Percentiles rank a stretch among this genome's conserved stretches.
phyloP scores from a whole-genome alignment of 2,329 filamentous ascomycete species.

The Claviceps africana region DNA sequence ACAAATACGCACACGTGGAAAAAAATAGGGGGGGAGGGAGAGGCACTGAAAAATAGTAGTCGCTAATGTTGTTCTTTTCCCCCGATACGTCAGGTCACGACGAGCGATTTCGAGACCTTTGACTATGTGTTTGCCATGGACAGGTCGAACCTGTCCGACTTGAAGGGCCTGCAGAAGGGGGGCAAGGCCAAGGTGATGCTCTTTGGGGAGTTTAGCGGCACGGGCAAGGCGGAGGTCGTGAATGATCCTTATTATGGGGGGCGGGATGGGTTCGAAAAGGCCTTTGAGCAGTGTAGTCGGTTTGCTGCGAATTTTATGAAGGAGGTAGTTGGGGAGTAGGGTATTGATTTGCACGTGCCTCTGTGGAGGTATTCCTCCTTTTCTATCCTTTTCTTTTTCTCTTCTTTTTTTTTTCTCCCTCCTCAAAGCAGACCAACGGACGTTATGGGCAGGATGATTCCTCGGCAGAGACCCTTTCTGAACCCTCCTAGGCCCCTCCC shows the following conservation, averaged over 20 bases:
- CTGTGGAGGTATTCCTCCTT: background rate
- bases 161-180: conserved; percentile 46
- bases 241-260: conserved; percentile 91
- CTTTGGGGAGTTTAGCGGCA: conserved; percentile 71
- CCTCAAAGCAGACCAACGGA: too few species aligned
- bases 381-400: too few species aligned
- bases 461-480: too few species aligned
- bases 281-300: conserved; percentile 70
- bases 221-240: conserved; percentile 52
- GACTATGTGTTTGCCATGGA: conserved; percentile 98
- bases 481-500: too few species aligned
- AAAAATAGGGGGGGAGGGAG: too few species aligned
- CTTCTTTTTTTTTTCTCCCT: too few species aligned
- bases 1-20: background rate
- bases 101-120: conserved; percentile 66
- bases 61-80: background rate
- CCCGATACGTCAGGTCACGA: conserved; percentile 27
- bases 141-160: conserved; percentile 58
- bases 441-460: too few species aligned
- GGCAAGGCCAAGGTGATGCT: conserved; percentile 58
- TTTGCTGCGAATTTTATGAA: conserved; percentile 67
- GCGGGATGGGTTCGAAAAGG: conserved; percentile 62
- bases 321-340: conserved; percentile 27
- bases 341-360: background rate
- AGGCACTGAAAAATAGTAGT: background rate